A percentile compares a stretch with the other conserved stretches of the same genome.
Evolutionary conservation across 495 filamentous ascomycete genomes (phyloP).

Genomic region (Hypoxylon fuscum): DNA sequence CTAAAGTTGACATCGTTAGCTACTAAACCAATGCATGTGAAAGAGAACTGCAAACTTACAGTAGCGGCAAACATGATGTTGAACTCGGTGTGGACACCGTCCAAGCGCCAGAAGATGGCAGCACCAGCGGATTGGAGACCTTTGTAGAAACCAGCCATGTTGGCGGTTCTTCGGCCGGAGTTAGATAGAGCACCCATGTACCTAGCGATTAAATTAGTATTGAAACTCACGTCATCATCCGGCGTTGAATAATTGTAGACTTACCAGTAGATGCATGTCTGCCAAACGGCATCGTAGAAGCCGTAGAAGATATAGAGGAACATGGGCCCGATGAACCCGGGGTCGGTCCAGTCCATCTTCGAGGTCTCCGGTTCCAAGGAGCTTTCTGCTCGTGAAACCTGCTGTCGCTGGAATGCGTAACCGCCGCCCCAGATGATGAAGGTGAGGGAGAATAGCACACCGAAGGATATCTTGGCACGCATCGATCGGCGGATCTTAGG

Average conservation of each 20-base stretch:
- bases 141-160: constrained; percentile 96
- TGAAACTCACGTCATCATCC: constrained; percentile 6
- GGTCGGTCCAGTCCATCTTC: constrained; percentile 69
- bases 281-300: constrained; percentile 86
- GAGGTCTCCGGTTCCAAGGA: constrained; percentile 25
- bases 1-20: constrained; percentile 57
- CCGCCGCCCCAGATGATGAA: constrained; percentile 90
- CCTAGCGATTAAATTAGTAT: constrained; percentile 38
- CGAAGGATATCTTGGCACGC: constrained; percentile 78
- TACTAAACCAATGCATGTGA: not conserved
- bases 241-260: constrained; percentile 39
- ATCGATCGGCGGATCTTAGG: constrained; percentile 68
- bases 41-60: constrained; percentile 41
- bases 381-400: constrained; percentile 45
- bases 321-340: constrained; percentile 80
- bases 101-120: constrained; percentile 85
- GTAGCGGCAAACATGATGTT: constrained; percentile 66
- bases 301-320: constrained; percentile 95
- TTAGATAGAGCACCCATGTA: constrained; percentile 90
- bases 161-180: constrained; percentile 89
- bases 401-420: constrained; percentile 76
- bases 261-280: constrained; percentile 88
- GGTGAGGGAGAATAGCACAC: constrained; percentile 74
- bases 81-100: constrained; percentile 69
- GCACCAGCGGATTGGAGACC: constrained; percentile 88